Conservation (phyloP, 192 early-diverging fungal genomes). For the Pilaira anomala region DNA sequence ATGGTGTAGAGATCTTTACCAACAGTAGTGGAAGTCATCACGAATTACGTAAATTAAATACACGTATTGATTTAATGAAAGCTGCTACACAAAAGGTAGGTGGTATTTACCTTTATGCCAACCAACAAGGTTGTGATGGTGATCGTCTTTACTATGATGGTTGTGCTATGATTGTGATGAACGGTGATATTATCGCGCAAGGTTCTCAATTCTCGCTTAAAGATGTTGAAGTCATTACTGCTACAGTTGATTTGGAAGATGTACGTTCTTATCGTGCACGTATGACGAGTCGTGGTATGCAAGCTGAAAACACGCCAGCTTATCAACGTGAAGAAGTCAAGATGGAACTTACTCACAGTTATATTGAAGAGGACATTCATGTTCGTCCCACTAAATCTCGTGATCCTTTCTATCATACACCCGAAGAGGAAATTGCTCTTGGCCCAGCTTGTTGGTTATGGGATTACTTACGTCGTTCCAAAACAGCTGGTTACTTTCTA, state of each 20-base stretch:
- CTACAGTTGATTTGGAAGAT: conserved; percentile 88
- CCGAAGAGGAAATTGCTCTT: conserved; percentile 87
- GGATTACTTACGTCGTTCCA: conserved; percentile 96
- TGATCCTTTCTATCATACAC: conserved; percentile 59
- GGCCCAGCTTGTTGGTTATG: conserved; percentile 99
- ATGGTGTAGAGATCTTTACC: conserved; percentile 95
- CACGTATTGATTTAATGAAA: conserved; percentile 82
- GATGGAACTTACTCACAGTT: conserved; percentile 49
- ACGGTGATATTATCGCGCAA: conserved; percentile 86
- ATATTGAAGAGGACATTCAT: conserved; percentile 37
- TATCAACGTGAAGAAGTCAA: conserved; percentile 67
- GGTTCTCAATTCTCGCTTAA: conserved; percentile 88
- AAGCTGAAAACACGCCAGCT: conserved; percentile 60
- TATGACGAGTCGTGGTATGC: conserved; percentile 71
- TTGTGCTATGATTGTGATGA: conserved; percentile 83
- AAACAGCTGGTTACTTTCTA: conserved; percentile 87
- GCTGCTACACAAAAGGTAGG: conserved; percentile 92
- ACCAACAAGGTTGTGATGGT: conserved; percentile 97
- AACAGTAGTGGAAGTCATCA: conserved; percentile 98
- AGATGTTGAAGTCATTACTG: conserved; percentile 93
- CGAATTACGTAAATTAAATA: conserved; percentile 88
- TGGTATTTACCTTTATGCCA: conserved; percentile 93
- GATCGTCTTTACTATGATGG: conserved; percentile 99
- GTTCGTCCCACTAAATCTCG: conserved; percentile 49
- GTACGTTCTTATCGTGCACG: conserved; percentile 78